phyloP scores from a whole-genome alignment of 148 eudicot genomes.

The Chenopodium berlandieri region DNA sequence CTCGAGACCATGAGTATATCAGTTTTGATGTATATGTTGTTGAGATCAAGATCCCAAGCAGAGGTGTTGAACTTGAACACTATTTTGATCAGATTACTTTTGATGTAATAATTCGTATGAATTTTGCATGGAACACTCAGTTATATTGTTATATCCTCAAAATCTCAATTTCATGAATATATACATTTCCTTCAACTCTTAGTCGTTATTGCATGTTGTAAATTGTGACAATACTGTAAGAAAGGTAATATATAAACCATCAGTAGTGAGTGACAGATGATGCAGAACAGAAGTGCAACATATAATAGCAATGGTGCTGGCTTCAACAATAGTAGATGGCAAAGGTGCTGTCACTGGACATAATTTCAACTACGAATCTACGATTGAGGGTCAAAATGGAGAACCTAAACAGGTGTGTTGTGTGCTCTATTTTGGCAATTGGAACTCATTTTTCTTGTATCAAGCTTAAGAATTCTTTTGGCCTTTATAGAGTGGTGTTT shows the following conservation, averaged over 20 bases:
- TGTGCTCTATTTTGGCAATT: not conserved
- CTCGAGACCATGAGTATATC: not conserved
- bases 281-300: not conserved
- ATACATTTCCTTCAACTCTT: not conserved
- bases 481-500: no score
- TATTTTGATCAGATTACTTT: not conserved
- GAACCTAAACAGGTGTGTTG: slow-evolving; percentile 69
- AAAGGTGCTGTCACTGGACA: slow-evolving; percentile 77
- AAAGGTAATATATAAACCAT: not conserved
- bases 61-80: not conserved
- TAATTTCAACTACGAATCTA: slow-evolving; percentile 88
- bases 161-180: not conserved
- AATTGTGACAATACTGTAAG: not conserved
- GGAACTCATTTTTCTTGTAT: not conserved
- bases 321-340: slow-evolving; percentile 52
- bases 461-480: no score
- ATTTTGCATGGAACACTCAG: not conserved
- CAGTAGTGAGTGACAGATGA: not conserved
- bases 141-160: not conserved
- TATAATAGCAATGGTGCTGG: slow-evolving; percentile 18
- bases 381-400: slow-evolving; percentile 94
- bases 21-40: not conserved
- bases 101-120: not conserved
- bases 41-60: not conserved
- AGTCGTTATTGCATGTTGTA: not conserved